A percentile compares a stretch with the other conserved stretches of the same genome.
phyloP scores from a whole-genome alignment of 164 flowering plant species.

The Sextonia rubra region DNA sequence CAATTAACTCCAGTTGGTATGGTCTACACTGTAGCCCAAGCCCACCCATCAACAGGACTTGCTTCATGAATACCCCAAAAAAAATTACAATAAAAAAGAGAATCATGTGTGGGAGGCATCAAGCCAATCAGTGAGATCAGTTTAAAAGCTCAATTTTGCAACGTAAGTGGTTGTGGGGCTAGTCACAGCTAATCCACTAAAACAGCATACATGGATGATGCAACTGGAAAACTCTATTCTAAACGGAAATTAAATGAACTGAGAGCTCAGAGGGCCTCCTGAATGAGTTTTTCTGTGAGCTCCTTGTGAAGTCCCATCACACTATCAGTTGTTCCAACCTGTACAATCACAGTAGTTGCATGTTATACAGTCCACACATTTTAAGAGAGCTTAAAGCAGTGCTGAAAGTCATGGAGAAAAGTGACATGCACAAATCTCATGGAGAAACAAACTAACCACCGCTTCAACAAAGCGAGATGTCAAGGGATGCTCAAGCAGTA shows the following conservation, averaged over 20 bases:
- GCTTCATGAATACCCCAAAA: no score
- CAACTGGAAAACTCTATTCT: background rate
- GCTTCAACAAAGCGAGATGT: conserved; percentile 63
- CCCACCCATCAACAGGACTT: no score
- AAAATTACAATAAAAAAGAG: no score
- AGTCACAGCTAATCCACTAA: background rate
- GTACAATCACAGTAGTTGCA: conserved; percentile 9
- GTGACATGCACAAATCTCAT: background rate
- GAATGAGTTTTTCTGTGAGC: conserved; percentile 59
- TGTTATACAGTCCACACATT: background rate
- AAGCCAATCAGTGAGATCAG: background rate
- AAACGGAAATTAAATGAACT: background rate
- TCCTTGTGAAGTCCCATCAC: conserved; percentile 97
- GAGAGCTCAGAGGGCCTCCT: conserved; percentile 46
- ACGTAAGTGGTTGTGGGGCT: background rate
- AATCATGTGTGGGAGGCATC: no score
- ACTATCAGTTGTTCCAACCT: conserved; percentile 87
- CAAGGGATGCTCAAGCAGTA: conserved; percentile 81
- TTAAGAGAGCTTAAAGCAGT: background rate
- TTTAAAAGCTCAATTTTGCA: background rate
- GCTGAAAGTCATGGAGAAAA: background rate
- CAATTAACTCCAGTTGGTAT: no score
- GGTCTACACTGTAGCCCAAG: no score
- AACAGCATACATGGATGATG: background rate
- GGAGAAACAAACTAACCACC: conserved; percentile 50